Conservation (phyloP, 148 eudicot species). For the Diospyros lotus region DNA sequence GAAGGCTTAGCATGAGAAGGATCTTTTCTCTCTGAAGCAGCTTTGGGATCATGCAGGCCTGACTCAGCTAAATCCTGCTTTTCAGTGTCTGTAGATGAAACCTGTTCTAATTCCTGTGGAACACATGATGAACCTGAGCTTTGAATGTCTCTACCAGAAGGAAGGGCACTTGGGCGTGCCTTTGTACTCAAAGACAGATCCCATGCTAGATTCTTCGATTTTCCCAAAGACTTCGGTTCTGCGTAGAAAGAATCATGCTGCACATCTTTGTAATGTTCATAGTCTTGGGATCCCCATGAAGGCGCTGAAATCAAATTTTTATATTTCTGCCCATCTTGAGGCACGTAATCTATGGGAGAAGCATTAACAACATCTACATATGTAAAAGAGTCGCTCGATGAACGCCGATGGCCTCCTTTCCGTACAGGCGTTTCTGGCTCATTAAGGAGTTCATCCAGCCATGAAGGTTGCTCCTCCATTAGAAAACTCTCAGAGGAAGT, state of each 20-base stretch:
- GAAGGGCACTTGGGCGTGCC: conserved; percentile 35
- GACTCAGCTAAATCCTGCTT: conserved; percentile 49
- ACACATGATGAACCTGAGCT: conserved; percentile 34
- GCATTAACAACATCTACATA: conserved; percentile 57
- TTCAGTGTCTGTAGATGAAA: conserved; percentile 36
- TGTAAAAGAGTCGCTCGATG: conserved; percentile 95
- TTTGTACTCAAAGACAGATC: conserved; percentile 33
- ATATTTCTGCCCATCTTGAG: conserved; percentile 44
- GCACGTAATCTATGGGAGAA: conserved; percentile 46
- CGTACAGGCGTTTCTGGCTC: conserved; percentile 93
- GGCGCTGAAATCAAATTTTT: conserved; percentile 40
- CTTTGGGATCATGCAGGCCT: conserved; percentile 51
- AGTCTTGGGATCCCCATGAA: conserved; percentile 70
- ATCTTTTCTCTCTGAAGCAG: conserved; percentile 55
- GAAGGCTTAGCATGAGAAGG: conserved; percentile 38
- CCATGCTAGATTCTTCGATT: conserved; percentile 47
- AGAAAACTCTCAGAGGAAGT: conserved; percentile 85
- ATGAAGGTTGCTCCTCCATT: conserved; percentile 90
- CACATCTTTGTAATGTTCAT: conserved; percentile 45
- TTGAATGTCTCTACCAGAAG: conserved; percentile 51
- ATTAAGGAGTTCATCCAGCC: conserved; percentile 93
- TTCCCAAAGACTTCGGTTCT: conserved; percentile 40
- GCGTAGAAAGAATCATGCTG: conserved; percentile 37
- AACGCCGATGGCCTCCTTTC: conserved; percentile 87
- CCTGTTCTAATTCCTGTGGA: conserved; percentile 39